phyloP scores from a whole-genome alignment of 768 basidiomycete genomes.

The Polyporus arcularius region DNA sequence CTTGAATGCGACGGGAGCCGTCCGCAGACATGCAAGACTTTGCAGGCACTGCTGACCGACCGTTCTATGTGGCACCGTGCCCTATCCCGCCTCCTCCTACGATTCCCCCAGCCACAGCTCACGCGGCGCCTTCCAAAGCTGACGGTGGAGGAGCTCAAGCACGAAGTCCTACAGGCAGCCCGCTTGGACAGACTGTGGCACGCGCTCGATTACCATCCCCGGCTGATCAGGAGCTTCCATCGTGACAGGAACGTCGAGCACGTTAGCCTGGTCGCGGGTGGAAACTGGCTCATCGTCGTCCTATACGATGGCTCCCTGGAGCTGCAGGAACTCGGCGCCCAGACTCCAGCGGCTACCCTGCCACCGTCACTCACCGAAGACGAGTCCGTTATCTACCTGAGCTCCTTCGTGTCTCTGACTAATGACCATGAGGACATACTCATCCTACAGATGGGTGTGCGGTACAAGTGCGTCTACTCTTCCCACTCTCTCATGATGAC shows the following conservation, averaged over 20 bases:
- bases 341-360: conserved; percentile 5
- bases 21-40: conserved; percentile 13
- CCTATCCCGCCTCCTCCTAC: conserved; percentile 9
- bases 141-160: conserved; percentile 5
- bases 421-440: conserved; percentile 16
- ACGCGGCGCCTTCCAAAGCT: conserved; percentile 1
- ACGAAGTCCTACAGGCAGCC: conserved; percentile 8
- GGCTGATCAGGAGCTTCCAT: conserved; percentile 2
- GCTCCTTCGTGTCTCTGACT: conserved; percentile 17
- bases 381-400: conserved; percentile 20
- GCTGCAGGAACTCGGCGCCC: conserved; percentile 12
- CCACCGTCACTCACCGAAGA: conserved; percentile 11
- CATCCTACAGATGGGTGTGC: conserved; percentile 20
- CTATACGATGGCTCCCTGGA: conserved; percentile 15
- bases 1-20: background rate
- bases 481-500: background rate
- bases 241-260: conserved; percentile 13
- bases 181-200: conserved; percentile 15
- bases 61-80: conserved; percentile 12
- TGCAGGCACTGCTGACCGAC: conserved; percentile 11
- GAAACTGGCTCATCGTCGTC: conserved; percentile 15
- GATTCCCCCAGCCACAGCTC: conserved; percentile 15
- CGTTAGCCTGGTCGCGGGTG: conserved; percentile 15
- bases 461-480: conserved; percentile 14
- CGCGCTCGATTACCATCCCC: conserved; percentile 6